Evolutionary conservation across 306 rosid species (phyloP).

Genomic region (Neltuma alba): DNA sequence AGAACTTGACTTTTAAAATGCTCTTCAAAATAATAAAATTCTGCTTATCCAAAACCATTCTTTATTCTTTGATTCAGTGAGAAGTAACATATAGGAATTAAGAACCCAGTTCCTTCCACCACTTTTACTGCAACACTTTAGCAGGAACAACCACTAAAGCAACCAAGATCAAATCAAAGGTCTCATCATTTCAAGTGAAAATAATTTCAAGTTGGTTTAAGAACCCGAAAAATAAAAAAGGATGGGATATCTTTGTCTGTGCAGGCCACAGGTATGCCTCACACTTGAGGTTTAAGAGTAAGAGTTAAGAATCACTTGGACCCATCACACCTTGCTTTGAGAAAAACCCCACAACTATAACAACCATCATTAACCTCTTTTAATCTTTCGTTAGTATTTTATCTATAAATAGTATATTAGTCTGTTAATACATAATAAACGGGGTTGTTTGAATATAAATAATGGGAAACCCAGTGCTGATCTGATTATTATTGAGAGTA

Average conservation of each 20-base stretch:
- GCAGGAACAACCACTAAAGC: neutral
- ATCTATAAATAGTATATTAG: neutral
- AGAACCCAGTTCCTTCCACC: neutral
- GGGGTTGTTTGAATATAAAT: constrained; percentile 25
- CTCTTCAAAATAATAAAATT: neutral
- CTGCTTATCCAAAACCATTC: neutral
- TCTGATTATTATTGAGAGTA: constrained; percentile 20
- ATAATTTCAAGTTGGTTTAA: neutral
- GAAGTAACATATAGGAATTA: neutral
- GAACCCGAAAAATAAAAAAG: constrained; percentile 24
- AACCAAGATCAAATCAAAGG: constrained; percentile 9
- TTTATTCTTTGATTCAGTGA: neutral
- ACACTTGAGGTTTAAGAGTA: constrained; percentile 60
- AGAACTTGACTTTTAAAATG: neutral
- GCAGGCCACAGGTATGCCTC: constrained; percentile 76
- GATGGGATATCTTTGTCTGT: constrained; percentile 86
- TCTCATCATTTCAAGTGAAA: constrained; percentile 7
- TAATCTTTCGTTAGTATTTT: neutral
- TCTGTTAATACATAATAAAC: neutral
- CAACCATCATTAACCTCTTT: constrained; percentile 21
- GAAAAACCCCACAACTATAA: constrained; percentile 71
- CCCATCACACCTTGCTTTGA: constrained; percentile 72
- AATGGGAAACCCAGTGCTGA: constrained; percentile 25
- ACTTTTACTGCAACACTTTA: neutral
- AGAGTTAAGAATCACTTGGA: constrained; percentile 66